A percentile compares a stretch with the other conserved stretches of the same genome.
These are phyloP conservation scores for Rosa chinensis DNA, from an alignment of 306 rosid genomes.

Conservation along the genomic window DNA sequence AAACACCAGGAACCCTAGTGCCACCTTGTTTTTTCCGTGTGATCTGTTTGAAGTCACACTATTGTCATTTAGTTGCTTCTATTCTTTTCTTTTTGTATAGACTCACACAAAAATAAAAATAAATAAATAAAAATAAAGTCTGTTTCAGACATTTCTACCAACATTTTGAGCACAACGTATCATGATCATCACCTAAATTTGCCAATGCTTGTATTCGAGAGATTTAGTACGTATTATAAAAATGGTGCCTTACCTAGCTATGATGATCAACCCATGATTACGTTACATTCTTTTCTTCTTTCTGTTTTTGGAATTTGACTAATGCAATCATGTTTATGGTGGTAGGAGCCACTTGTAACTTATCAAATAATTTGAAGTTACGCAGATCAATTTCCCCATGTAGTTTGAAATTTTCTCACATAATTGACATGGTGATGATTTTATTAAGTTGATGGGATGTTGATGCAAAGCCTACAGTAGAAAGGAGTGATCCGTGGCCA, in stretches of 20 bases:
- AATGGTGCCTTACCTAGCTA: neutral
- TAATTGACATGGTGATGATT: neutral
- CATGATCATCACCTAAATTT: too few species aligned
- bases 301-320: conserved; percentile 6
- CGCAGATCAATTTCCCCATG: neutral
- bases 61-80: too few species aligned
- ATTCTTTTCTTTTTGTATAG: too few species aligned
- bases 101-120: too few species aligned
- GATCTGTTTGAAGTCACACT: too few species aligned
- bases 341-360: conserved; percentile 1
- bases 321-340: neutral
- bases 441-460: neutral
- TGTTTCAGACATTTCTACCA: too few species aligned
- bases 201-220: too few species aligned
- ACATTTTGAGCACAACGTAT: too few species aligned
- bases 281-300: neutral
- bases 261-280: neutral
- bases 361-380: neutral
- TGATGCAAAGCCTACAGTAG: neutral
- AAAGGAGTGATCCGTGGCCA: neutral
- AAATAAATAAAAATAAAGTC: too few species aligned
- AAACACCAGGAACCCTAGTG: too few species aligned
- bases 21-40: too few species aligned
- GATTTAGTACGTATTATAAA: too few species aligned
- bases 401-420: neutral